phyloP scores from a whole-genome alignment of 2,329 filamentous ascomycete species.

The Neofusicoccum sp. region DNA sequence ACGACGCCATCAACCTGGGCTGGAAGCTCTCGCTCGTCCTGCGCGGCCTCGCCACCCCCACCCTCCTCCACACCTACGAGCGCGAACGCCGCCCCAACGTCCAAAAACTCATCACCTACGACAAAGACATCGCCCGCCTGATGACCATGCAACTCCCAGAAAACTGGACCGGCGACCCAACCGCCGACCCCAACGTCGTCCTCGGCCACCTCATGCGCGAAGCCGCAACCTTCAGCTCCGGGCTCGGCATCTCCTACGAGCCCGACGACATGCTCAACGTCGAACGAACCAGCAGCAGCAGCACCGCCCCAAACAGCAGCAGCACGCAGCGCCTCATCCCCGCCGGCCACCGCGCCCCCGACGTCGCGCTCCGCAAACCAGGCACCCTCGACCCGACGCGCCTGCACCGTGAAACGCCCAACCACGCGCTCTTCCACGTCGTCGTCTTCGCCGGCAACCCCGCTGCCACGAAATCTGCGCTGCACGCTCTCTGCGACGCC shows the following conservation, averaged over 20 bases:
- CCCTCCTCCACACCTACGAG: constrained; percentile 50
- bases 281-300: neutral
- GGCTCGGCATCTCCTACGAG: constrained; percentile 34
- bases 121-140: constrained; percentile 35
- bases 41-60: constrained; percentile 36
- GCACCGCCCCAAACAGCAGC: neutral
- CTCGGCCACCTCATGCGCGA: constrained; percentile 29
- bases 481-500: constrained; percentile 29
- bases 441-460: constrained; percentile 43
- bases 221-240: constrained; percentile 32
- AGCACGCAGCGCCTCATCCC: neutral
- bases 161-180: constrained; percentile 30
- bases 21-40: constrained; percentile 55
- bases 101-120: constrained; percentile 38
- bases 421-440: constrained; percentile 43
- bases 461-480: constrained; percentile 16
- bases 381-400: constrained; percentile 46
- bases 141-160: constrained; percentile 37
- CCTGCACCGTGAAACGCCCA: constrained; percentile 47
- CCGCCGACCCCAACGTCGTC: constrained; percentile 30
- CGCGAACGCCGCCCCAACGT: constrained; percentile 50
- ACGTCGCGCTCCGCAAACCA: constrained; percentile 46
- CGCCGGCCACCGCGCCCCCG: constrained; percentile 47
- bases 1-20: constrained; percentile 54
- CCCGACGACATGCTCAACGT: constrained; percentile 37